phyloP scores from a whole-genome alignment of 2,329 filamentous ascomycete species.

The Didymella glomerata region DNA sequence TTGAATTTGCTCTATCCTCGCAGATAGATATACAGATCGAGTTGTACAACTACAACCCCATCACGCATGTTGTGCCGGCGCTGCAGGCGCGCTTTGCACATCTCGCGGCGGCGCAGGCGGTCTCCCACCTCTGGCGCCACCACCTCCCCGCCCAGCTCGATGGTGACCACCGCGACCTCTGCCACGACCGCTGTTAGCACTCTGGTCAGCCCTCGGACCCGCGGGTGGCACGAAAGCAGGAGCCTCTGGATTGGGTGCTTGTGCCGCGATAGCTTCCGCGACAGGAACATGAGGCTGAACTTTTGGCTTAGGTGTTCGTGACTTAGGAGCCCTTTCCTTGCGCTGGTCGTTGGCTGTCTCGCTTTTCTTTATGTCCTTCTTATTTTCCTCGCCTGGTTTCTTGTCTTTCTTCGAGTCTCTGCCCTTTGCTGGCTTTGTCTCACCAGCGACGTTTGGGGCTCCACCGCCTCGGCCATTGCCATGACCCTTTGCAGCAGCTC shows the following conservation, averaged over 20 bases:
- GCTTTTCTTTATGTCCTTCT: conserved; percentile 41
- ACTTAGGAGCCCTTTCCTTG: conserved; percentile 23
- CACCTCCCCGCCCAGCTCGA: conserved; percentile 34
- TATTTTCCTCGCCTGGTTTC: conserved; percentile 24
- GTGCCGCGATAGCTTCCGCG: neutral
- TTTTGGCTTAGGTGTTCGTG: conserved; percentile 3
- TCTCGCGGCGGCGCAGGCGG: conserved; percentile 27
- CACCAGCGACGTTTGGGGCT: neutral
- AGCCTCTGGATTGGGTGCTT: conserved; percentile 8
- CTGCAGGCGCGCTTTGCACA: conserved; percentile 13
- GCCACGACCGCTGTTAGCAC: neutral
- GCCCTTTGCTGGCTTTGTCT: neutral
- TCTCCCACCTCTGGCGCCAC: conserved; percentile 34
- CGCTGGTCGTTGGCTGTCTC: conserved; percentile 23
- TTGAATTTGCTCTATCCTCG: too few species aligned
- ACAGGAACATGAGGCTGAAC: conserved; percentile 3
- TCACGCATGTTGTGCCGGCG: conserved; percentile 6
- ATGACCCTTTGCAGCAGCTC: conserved; percentile 33
- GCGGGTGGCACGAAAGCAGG: conserved; percentile 1
- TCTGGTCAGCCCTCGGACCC: neutral
- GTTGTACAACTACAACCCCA: neutral
- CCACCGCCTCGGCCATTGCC: conserved; percentile 42
- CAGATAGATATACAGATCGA: too few species aligned
- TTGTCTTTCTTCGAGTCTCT: conserved; percentile 31
- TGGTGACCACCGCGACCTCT: conserved; percentile 30